These are phyloP conservation scores for Candida mattraensis DNA, from an alignment of 805 yeast species.

Conservation along the genomic window DNA sequence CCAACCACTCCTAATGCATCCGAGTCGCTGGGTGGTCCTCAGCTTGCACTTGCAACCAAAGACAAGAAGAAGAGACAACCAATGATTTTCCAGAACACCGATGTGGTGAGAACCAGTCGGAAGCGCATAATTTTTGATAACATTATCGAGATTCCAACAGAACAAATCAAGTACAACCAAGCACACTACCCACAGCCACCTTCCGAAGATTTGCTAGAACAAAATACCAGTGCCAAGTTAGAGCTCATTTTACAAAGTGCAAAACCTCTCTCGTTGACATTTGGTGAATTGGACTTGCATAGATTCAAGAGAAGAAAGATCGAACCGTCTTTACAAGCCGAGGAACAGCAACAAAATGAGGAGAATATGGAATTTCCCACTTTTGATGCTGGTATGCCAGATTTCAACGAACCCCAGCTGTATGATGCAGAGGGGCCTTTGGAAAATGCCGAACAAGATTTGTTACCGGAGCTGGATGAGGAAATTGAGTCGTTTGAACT, in stretches of 20 bases:
- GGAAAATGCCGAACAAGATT: slow-evolving; percentile 15
- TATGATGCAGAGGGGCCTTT: slow-evolving; percentile 14
- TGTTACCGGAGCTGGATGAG: slow-evolving; percentile 25
- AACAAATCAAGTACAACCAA: slow-evolving; percentile 34
- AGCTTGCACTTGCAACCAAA: slow-evolving; percentile 4
- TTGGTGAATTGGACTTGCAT: slow-evolving; percentile 12
- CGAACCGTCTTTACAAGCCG: slow-evolving; percentile 1
- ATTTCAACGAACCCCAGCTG: slow-evolving; percentile 15
- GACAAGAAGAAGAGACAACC: slow-evolving; percentile 26
- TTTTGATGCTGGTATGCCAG: slow-evolving; percentile 24
- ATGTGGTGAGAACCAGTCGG: slow-evolving; percentile 49
- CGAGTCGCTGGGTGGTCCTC: slow-evolving; percentile 5
- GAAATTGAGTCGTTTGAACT: slow-evolving; percentile 21
- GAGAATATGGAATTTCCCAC: slow-evolving; percentile 12
- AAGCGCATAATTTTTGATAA: slow-evolving; percentile 48
- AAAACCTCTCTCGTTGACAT: slow-evolving; percentile 12
- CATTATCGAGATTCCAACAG: slow-evolving; percentile 44
- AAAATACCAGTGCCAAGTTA: slow-evolving; percentile 2
- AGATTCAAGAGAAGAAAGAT: slow-evolving; percentile 19
- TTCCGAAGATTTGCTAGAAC: slow-evolving; percentile 1
- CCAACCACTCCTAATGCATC: slow-evolving; percentile 17
- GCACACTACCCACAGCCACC: slow-evolving; percentile 25
- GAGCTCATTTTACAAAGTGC: slow-evolving; percentile 9
- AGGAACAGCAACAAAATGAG: slow-evolving; percentile 18
- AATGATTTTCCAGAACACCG: slow-evolving; percentile 33